Conservation (phyloP, 1,139 yeast species). For the Spathaspora sp. region DNA sequence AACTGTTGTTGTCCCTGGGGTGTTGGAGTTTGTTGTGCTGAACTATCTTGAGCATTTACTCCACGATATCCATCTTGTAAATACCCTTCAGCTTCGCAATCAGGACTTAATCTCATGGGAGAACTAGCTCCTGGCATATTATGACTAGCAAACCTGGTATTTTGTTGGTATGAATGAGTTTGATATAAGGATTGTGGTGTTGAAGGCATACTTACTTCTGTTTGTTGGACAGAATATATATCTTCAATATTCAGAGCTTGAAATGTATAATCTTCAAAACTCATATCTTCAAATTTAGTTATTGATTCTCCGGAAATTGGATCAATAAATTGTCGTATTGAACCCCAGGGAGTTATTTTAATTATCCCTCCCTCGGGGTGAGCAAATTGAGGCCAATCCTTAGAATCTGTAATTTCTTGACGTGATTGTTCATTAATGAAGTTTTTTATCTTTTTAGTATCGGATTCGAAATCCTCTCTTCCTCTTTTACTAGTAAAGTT, state of each 20-base stretch:
- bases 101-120: slow-evolving; percentile 29
- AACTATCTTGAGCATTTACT: slow-evolving; percentile 14
- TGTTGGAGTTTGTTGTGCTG: background rate
- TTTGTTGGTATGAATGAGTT: background rate
- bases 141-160: slow-evolving; percentile 4
- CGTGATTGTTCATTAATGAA: slow-evolving; percentile 23
- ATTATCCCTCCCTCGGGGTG: slow-evolving; percentile 68
- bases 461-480: slow-evolving; percentile 21
- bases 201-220: slow-evolving; percentile 23
- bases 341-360: slow-evolving; percentile 66
- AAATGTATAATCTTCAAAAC: slow-evolving; percentile 39
- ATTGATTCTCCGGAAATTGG: slow-evolving; percentile 34
- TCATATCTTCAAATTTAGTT: slow-evolving; percentile 44
- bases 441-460: slow-evolving; percentile 25
- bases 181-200: slow-evolving; percentile 38
- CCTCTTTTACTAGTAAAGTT: slow-evolving; percentile 24
- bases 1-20: slow-evolving; percentile 14
- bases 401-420: slow-evolving; percentile 25
- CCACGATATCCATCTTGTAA: slow-evolving; percentile 40
- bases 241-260: slow-evolving; percentile 16
- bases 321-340: slow-evolving; percentile 35
- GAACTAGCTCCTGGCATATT: slow-evolving; percentile 1
- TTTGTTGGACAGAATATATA: slow-evolving; percentile 7
- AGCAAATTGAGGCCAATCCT: slow-evolving; percentile 60
- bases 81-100: slow-evolving; percentile 42